phyloP scores from a whole-genome alignment of 768 basidiomycete species.

The Boletellus emodensis region DNA sequence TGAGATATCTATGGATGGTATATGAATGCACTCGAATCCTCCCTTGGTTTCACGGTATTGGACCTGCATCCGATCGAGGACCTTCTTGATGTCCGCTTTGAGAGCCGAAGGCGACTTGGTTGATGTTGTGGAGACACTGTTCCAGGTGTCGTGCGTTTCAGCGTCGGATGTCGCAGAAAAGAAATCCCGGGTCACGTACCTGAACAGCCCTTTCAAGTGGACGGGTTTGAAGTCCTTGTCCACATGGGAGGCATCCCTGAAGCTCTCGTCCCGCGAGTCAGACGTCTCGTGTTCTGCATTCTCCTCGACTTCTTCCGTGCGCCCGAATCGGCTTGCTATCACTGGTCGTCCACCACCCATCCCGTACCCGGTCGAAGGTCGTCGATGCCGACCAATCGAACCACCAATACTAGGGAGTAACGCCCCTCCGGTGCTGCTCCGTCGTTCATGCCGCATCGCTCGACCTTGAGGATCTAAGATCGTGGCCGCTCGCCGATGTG shows the following conservation, averaged over 20 bases:
- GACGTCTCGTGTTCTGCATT: conserved; percentile 40
- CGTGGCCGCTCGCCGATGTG: conserved; percentile 74
- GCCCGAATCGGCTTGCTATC: conserved; percentile 46
- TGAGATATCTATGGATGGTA: conserved; percentile 88
- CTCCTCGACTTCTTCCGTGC: conserved; percentile 46
- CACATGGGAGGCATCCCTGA: conserved; percentile 42
- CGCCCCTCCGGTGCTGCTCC: conserved; percentile 74
- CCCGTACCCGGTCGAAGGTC: conserved; percentile 67
- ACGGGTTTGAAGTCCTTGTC: conserved; percentile 90
- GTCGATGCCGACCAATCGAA: conserved; percentile 62
- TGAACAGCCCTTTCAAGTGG: conserved; percentile 94
- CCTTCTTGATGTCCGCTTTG: conserved; percentile 79
- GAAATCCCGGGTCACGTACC: conserved; percentile 39
- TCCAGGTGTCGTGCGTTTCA: not conserved
- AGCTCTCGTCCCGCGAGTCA: conserved; percentile 39
- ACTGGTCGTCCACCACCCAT: conserved; percentile 25
- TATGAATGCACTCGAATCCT: conserved; percentile 95
- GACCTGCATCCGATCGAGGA: conserved; percentile 92
- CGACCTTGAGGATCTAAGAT: conserved; percentile 67
- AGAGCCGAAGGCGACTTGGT: conserved; percentile 80
- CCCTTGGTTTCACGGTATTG: conserved; percentile 87
- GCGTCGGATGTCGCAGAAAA: conserved; percentile 1
- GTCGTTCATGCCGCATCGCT: conserved; percentile 61
- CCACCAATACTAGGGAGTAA: conserved; percentile 44
- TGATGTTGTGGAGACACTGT: conserved; percentile 90